phyloP scores from a whole-genome alignment of 495 filamentous ascomycete genomes.

The Podospora didyma region DNA sequence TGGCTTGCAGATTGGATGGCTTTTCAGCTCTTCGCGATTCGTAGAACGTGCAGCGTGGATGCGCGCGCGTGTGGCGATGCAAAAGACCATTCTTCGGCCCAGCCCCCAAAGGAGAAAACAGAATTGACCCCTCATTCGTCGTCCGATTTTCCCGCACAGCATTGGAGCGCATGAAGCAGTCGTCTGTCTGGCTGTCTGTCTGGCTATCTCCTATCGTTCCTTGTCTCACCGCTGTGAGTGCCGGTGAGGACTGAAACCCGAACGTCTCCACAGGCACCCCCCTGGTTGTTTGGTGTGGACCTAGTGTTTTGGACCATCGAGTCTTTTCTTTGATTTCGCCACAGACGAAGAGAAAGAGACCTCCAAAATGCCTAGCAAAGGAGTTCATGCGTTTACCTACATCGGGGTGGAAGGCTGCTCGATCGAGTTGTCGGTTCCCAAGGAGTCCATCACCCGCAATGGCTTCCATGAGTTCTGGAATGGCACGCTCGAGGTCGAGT shows the following conservation, averaged over 20 bases:
- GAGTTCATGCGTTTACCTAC: slow-evolving; percentile 45
- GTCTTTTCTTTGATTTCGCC: background rate
- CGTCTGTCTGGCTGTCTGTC: too few species aligned
- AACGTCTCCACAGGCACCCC: too few species aligned
- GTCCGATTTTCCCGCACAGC: background rate
- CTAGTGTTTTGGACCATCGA: background rate
- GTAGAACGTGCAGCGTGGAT: background rate
- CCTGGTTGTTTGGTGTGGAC: background rate
- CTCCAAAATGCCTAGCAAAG: slow-evolving; percentile 49
- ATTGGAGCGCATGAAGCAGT: too few species aligned
- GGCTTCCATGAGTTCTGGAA: slow-evolving; percentile 32
- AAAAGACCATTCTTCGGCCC: background rate
- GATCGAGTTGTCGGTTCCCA: slow-evolving; percentile 46
- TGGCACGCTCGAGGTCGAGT: slow-evolving; percentile 45
- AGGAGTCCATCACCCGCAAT: slow-evolving; percentile 26
- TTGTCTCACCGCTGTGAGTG: too few species aligned
- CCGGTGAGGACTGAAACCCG: too few species aligned
- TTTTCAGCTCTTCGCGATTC: background rate
- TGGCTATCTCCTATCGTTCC: too few species aligned
- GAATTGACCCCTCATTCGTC: background rate
- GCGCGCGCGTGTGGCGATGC: background rate
- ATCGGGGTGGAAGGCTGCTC: slow-evolving; percentile 38
- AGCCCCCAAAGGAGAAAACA: background rate
- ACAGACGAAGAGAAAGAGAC: background rate
- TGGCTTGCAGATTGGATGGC: background rate